Evolutionary conservation across 2,329 filamentous ascomycete genomes (phyloP).

Genomic region (Pezicula neosporulosa): DNA sequence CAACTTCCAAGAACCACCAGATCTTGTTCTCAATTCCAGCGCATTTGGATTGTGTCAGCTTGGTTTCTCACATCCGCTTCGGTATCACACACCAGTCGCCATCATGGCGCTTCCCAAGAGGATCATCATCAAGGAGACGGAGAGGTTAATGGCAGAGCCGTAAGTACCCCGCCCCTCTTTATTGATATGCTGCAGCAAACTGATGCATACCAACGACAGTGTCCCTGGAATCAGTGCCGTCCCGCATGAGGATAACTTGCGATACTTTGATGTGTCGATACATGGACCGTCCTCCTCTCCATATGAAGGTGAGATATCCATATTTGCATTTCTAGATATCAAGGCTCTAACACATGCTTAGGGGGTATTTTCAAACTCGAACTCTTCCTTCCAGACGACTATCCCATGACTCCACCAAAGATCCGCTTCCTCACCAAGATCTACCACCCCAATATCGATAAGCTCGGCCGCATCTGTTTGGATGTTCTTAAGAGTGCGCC

Average conservation of each 20-base stretch:
- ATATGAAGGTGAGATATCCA: slow-evolving; percentile 71
- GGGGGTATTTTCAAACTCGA: slow-evolving; percentile 90
- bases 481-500: slow-evolving; percentile 91
- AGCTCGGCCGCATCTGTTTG: slow-evolving; percentile 92
- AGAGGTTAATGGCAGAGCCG: slow-evolving; percentile 95
- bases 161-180: slow-evolving; percentile 42
- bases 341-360: slow-evolving; percentile 13
- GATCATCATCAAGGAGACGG: slow-evolving; percentile 98
- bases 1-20: background rate
- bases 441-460: slow-evolving; percentile 98
- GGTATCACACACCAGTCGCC: background rate
- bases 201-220: slow-evolving; percentile 41
- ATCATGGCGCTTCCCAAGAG: slow-evolving; percentile 81
- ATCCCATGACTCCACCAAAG: slow-evolving; percentile 98
- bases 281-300: slow-evolving; percentile 89
- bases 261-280: slow-evolving; percentile 98
- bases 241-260: slow-evolving; percentile 94
- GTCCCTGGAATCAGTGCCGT: slow-evolving; percentile 95
- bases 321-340: background rate
- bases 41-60: no score
- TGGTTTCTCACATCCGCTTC: no score
- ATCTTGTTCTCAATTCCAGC: no score
- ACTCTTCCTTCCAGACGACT: slow-evolving; percentile 96
- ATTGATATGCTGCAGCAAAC: slow-evolving; percentile 2
- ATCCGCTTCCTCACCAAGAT: slow-evolving; percentile 99